phyloP scores from a whole-genome alignment of 371 early-diverging fungal genomes.

The Rhizomucor pusillus region DNA sequence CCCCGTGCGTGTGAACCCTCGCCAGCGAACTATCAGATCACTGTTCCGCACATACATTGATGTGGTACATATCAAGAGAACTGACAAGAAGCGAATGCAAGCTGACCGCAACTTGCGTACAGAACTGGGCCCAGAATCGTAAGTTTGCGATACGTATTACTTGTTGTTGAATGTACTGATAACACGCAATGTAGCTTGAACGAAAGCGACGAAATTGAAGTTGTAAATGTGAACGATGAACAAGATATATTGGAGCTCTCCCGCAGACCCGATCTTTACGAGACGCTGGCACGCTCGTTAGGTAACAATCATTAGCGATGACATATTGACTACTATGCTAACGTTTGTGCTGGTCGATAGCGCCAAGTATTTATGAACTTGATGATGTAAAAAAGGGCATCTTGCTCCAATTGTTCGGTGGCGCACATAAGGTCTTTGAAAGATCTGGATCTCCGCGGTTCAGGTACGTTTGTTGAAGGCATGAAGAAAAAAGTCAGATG shows the following conservation, averaged over 20 bases:
- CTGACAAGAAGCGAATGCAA: conserved; percentile 73
- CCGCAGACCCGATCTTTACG: conserved; percentile 71
- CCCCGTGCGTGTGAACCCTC: conserved; percentile 95
- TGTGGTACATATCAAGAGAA: conserved; percentile 87
- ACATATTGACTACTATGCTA: too few species aligned
- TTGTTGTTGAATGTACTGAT: background rate
- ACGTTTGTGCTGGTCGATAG: too few species aligned
- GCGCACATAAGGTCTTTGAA: conserved; percentile 77
- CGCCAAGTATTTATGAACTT: conserved; percentile 97
- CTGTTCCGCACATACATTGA: conserved; percentile 98
- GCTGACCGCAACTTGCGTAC: conserved; percentile 23
- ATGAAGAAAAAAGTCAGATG: conserved; percentile 4
- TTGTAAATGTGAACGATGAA: conserved; percentile 58
- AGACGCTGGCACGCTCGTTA: conserved; percentile 75
- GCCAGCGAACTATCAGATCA: conserved; percentile 88
- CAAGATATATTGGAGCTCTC: conserved; percentile 65
- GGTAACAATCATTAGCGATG: conserved; percentile 28
- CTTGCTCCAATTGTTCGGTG: conserved; percentile 98
- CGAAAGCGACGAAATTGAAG: conserved; percentile 66
- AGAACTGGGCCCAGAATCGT: conserved; percentile 56
- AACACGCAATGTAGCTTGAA: conserved; percentile 37
- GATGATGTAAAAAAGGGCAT: conserved; percentile 99
- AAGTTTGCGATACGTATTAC: conserved; percentile 9
- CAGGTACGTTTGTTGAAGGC: conserved; percentile 22
- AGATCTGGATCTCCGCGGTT: conserved; percentile 72